A percentile compares a stretch with the other conserved stretches of the same genome.
Conservation (phyloP, 257 asterid genomes). For the Gentiana straminea region DNA sequence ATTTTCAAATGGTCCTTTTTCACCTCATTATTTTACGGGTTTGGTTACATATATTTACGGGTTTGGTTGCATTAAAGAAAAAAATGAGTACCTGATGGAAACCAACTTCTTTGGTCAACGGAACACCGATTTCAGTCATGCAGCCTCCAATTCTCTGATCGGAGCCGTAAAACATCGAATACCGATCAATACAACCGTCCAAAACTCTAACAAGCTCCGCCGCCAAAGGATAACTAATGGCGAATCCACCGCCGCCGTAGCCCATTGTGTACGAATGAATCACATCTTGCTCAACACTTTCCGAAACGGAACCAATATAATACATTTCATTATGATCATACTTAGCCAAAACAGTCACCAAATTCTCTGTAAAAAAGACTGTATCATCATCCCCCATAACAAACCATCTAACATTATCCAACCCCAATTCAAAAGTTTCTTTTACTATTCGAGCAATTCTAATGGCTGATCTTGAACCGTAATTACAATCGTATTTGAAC, state of each 20-base stretch:
- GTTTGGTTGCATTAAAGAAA: too few relatives aligned
- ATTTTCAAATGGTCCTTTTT: too few relatives aligned
- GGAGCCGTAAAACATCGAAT: slow-evolving; percentile 59
- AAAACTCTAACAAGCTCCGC: slow-evolving; percentile 46
- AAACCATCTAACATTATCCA: slow-evolving; percentile 63
- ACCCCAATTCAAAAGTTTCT: slow-evolving; percentile 50
- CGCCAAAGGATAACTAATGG: slow-evolving; percentile 69
- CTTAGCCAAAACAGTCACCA: slow-evolving; percentile 36
- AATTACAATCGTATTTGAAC: slow-evolving; percentile 43
- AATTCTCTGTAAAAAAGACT: slow-evolving; percentile 60
- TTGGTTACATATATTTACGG: too few relatives aligned
- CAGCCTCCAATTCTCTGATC: slow-evolving; percentile 66
- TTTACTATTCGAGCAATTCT: slow-evolving; percentile 65
- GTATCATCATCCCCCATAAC: slow-evolving; percentile 97
- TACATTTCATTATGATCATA: slow-evolving; percentile 62
- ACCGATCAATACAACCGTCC: slow-evolving; percentile 76
- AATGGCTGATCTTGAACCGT: slow-evolving; percentile 57
- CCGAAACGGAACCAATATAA: slow-evolving; percentile 72
- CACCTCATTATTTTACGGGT: too few relatives aligned
- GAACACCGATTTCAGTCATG: slow-evolving; percentile 61
- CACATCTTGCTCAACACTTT: slow-evolving; percentile 75
- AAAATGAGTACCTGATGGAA: slow-evolving; percentile 65
- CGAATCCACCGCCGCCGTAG: slow-evolving; percentile 92
- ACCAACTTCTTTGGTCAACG: slow-evolving; percentile 61
- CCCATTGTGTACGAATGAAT: slow-evolving; percentile 60